Conservation (phyloP, 441 rosid species). For the Euphorbia schlechtendalii region DNA sequence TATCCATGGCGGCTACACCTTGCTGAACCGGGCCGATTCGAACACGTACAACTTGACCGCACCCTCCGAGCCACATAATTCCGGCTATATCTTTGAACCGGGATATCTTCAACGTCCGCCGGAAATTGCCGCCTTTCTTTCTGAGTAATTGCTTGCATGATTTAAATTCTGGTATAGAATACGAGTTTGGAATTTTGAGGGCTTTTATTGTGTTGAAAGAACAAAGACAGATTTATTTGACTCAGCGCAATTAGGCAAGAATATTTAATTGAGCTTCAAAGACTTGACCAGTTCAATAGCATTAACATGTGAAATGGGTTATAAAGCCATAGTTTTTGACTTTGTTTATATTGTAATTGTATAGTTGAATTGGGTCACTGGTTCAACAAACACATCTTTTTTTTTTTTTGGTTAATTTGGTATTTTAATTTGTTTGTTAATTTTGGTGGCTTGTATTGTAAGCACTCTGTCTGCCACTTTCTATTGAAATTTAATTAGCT, state of each 20-base stretch:
- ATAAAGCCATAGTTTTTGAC: slow-evolving; percentile 4
- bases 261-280: not conserved
- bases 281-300: slow-evolving; percentile 2
- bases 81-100: slow-evolving; percentile 14
- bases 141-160: slow-evolving; percentile 17
- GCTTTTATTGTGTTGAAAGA: not conserved
- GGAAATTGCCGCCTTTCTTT: slow-evolving; percentile 9
- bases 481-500: not conserved
- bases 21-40: slow-evolving; percentile 39
- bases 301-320: not conserved
- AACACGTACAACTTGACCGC: slow-evolving; percentile 35
- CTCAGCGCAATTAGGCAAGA: no score
- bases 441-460: not conserved
- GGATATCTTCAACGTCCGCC: slow-evolving; percentile 1
- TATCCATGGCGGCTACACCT: slow-evolving; percentile 50
- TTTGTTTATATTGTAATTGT: not conserved
- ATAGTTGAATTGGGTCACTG: not conserved
- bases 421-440: not conserved
- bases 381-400: not conserved
- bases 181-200: not conserved
- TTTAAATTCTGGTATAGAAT: no score
- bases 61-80: slow-evolving; percentile 18
- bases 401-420: not conserved
- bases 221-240: not conserved
- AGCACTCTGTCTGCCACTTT: not conserved